Conservation (phyloP, 257 asterid species). For the Nicotiana tomentosiformis region DNA sequence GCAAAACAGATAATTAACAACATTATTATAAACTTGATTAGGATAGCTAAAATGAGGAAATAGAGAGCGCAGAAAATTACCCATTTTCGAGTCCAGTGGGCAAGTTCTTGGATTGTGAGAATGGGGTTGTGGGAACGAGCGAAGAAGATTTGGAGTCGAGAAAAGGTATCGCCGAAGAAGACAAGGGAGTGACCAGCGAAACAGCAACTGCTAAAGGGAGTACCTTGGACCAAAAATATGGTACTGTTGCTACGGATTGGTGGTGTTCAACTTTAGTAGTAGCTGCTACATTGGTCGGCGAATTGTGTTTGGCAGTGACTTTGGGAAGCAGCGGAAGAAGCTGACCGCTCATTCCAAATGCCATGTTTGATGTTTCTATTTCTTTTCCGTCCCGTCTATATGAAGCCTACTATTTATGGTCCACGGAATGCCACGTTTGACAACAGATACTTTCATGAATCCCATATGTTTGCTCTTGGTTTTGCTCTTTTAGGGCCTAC, state of each 20-base stretch:
- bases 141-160: conserved; percentile 37
- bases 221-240: conserved; percentile 21
- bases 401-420: too few species aligned
- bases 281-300: neutral
- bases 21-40: neutral
- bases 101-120: conserved; percentile 74
- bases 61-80: conserved; percentile 11
- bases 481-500: too few species aligned
- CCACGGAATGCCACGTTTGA: too few species aligned
- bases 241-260: neutral
- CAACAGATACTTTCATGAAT: too few species aligned
- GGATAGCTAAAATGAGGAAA: neutral
- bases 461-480: too few species aligned
- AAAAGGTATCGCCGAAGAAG: conserved; percentile 67
- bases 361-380: neutral
- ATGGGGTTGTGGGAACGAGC: conserved; percentile 52
- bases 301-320: neutral
- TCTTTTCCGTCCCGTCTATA: too few species aligned
- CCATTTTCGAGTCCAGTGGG: conserved; percentile 78
- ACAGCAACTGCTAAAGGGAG: conserved; percentile 58
- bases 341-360: neutral
- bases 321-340: neutral
- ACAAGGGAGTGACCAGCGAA: conserved; percentile 56
- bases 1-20: neutral
- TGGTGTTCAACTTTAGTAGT: neutral